Evolutionary conservation across 129 eudicot species (phyloP).

Genomic region (Chrysanthemum lavandulifolium): DNA sequence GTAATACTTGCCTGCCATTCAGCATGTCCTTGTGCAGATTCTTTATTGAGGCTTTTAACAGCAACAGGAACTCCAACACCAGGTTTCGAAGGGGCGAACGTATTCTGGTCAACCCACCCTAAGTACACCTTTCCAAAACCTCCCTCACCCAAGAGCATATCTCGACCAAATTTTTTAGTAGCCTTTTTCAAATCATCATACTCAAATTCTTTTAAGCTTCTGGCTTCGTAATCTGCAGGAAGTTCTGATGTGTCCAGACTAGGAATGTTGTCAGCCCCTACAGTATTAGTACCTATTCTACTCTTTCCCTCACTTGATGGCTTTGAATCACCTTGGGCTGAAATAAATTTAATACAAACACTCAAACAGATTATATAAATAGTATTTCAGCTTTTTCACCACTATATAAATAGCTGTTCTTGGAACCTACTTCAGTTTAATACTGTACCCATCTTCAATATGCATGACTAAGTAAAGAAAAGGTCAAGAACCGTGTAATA

Average conservation of each 20-base stretch:
- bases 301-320: slow-evolving; percentile 8
- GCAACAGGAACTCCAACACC: slow-evolving; percentile 22
- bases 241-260: not conserved
- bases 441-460: not conserved
- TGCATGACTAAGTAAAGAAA: not conserved
- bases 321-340: slow-evolving; percentile 26
- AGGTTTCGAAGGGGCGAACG: slow-evolving; percentile 1
- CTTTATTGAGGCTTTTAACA: not conserved
- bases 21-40: not conserved
- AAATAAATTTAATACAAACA: not conserved
- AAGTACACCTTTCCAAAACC: slow-evolving; percentile 2
- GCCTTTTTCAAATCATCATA: slow-evolving; percentile 13
- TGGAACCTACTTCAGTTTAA: not conserved
- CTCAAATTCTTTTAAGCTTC: not conserved
- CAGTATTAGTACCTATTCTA: not conserved
- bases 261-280: not conserved
- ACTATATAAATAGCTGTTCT: not conserved
- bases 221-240: not conserved
- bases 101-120: slow-evolving; percentile 19
- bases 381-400: not conserved
- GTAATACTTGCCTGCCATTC: slow-evolving; percentile 7
- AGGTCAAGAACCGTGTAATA: too few species aligned
- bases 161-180: slow-evolving; percentile 2
- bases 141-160: slow-evolving; percentile 10
- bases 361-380: not conserved